Base-by-base conservation (phyloP, 2,329 filamentous ascomycete species). In the Thyridium curvatum region DNA sequence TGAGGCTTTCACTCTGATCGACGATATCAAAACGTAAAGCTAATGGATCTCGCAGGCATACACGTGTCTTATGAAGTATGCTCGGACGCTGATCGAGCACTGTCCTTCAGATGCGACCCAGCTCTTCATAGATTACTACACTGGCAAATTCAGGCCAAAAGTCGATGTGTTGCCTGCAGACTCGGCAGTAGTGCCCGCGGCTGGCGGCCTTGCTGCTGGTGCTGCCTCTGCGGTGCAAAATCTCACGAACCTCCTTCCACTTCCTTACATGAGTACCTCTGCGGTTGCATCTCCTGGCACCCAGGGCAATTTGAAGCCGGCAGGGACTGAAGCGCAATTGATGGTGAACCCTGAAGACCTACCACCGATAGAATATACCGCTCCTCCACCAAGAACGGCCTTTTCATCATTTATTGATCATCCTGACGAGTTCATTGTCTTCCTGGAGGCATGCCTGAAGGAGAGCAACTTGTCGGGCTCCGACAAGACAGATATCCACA, bases 391-490 rank as follows among this genome's bases (percentile, higher is more conserved):
- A 5, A 73, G 91, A 44, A 89, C 84, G 2, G 91, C 93, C 0
- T 98, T 98, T 53, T 96, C 93, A 2, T 91, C 87, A 0, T 98
- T 98, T 53, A 90, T 98, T 43, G 91, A 96, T 52, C 90, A 96
- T 55, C 77, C 93, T 0, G 79, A 90, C 41, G 82, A 96, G 53
- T 97, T 98, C 51, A 91, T 97, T 45, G 69, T 80, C 13, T 98
- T 98, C 56, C 71, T 98, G 0, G 91, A 98, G 61, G 88, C 89
- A 5, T 90, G 91, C 44, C 75, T 94, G 5, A 68, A 81, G 36
- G 82, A 89, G 41, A 70, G 80, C 15, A 73, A 76, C 16, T 62
- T 94, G n/a, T 79, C 79, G 15, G 72, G 85, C 29, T 74, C 79
- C 8, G 86, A 96, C 55, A 85, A 81, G 46, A 77, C 83, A 2